Percentiles rank a stretch among this genome's conserved stretches.
Evolutionary conservation across 768 basidiomycete species (phyloP).

Genomic region (Pseudohyphozyma bogoriensis): DNA sequence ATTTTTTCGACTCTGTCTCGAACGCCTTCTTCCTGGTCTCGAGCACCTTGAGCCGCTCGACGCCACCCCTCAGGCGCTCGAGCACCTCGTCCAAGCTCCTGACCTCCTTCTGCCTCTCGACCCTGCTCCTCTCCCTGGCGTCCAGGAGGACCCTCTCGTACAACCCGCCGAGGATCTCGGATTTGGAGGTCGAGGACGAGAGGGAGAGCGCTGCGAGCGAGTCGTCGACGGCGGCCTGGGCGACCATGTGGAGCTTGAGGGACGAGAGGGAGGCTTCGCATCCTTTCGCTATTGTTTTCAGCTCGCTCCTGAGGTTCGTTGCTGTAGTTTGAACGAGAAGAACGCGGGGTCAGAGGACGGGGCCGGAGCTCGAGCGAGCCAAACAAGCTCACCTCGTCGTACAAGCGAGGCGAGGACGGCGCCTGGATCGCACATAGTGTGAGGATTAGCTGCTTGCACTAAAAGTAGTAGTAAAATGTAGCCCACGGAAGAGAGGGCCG

Average conservation of each 20-base stretch:
- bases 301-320: too few species aligned
- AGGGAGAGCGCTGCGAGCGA: conserved; percentile 16
- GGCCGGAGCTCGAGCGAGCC: conserved; percentile 24
- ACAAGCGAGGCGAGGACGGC: too few species aligned
- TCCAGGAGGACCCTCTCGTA: conserved; percentile 2
- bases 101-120: not conserved
- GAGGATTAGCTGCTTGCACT: too few species aligned
- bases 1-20: conserved; percentile 24
- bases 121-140: conserved; percentile 1
- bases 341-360: conserved; percentile 5
- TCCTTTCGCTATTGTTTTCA: conserved; percentile 21
- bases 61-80: conserved; percentile 14
- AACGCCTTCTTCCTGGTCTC: conserved; percentile 25
- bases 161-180: conserved; percentile 15
- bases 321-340: too few species aligned
- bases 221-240: conserved; percentile 22
- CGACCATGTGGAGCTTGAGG: not conserved
- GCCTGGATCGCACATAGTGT: too few species aligned
- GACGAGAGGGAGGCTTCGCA: conserved; percentile 3
- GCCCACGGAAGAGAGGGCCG: conserved; percentile 26
- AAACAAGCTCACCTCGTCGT: too few species aligned
- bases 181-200: not conserved
- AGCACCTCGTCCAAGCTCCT: conserved; percentile 11
- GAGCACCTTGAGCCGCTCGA: conserved; percentile 22
- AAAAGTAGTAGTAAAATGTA: too few species aligned